phyloP scores from a whole-genome alignment of 768 basidiomycete species.

The Tricholoma terreum region DNA sequence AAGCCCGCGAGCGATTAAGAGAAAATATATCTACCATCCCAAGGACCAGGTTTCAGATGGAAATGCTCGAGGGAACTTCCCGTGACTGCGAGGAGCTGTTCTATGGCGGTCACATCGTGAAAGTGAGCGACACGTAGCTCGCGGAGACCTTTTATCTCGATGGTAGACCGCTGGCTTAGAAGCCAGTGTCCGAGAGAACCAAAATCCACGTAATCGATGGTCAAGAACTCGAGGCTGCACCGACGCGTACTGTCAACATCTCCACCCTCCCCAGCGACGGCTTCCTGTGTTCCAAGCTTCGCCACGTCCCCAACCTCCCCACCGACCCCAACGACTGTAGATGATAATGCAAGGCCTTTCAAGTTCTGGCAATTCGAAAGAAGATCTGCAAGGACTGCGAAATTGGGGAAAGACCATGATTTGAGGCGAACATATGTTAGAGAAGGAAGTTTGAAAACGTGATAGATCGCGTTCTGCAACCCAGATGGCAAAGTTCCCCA shows the following conservation, averaged over 20 bases:
- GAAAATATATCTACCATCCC: slow-evolving; percentile 31
- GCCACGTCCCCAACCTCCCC: not conserved
- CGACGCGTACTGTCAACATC: not conserved
- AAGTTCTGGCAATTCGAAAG: slow-evolving; percentile 33
- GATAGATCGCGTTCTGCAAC: slow-evolving; percentile 33
- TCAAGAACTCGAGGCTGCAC: slow-evolving; percentile 33
- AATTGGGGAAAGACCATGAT: slow-evolving; percentile 38
- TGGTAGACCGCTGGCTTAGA: slow-evolving; percentile 27
- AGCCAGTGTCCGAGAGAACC: slow-evolving; percentile 37
- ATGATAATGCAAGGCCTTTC: slow-evolving; percentile 34
- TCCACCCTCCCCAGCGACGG: not conserved
- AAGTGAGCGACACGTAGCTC: slow-evolving; percentile 43
- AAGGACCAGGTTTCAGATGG: slow-evolving; percentile 42
- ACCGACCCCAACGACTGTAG: slow-evolving; percentile 30
- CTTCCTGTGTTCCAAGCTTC: not conserved
- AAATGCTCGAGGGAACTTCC: slow-evolving; percentile 39
- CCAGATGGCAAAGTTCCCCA: slow-evolving; percentile 35
- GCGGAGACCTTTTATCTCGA: slow-evolving; percentile 35
- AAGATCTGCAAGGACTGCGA: slow-evolving; percentile 30
- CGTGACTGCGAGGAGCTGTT: slow-evolving; percentile 32
- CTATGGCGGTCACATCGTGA: slow-evolving; percentile 32
- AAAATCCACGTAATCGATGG: slow-evolving; percentile 39
- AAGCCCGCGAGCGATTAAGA: not conserved
- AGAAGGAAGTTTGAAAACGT: slow-evolving; percentile 31
- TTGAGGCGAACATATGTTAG: slow-evolving; percentile 39